A percentile compares a stretch with the other conserved stretches of the same genome.
These are phyloP conservation scores for Sporisorium exsertum DNA, from an alignment of 1,284 basidiomycete species.

Conservation along the genomic window DNA sequence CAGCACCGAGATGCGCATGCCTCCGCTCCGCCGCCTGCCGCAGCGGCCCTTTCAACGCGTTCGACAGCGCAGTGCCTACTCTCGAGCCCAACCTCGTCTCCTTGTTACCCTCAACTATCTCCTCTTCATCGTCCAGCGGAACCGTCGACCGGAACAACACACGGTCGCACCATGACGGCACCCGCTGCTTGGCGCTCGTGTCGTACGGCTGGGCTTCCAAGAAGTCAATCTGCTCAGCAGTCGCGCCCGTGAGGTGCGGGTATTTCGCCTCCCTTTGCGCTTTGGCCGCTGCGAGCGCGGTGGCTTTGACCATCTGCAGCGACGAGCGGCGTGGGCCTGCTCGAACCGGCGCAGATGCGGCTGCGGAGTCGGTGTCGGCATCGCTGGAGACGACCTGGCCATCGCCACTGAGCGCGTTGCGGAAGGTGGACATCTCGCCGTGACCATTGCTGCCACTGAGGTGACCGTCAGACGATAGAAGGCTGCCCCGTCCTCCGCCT, in stretches of 20 bases:
- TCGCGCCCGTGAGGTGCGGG: slow-evolving; percentile 41
- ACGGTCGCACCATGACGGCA: slow-evolving; percentile 71
- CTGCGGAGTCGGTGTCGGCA: not conserved
- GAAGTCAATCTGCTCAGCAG: slow-evolving; percentile 48
- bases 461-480: slow-evolving; percentile 16
- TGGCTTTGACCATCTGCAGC: slow-evolving; percentile 16
- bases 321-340: slow-evolving; percentile 31
- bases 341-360: not conserved
- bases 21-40: slow-evolving; percentile 43
- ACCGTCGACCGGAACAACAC: slow-evolving; percentile 65
- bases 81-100: slow-evolving; percentile 29
- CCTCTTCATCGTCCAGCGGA: slow-evolving; percentile 26
- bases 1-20: slow-evolving; percentile 15
- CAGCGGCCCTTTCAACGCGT: slow-evolving; percentile 37
- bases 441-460: slow-evolving; percentile 16
- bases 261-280: slow-evolving; percentile 42
- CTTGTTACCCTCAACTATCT: slow-evolving; percentile 6
- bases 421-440: slow-evolving; percentile 10
- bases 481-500: slow-evolving; percentile 22
- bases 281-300: slow-evolving; percentile 26
- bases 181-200: slow-evolving; percentile 72
- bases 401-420: slow-evolving; percentile 11
- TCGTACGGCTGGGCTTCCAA: slow-evolving; percentile 71
- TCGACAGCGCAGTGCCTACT: slow-evolving; percentile 43
- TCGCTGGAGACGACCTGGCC: not conserved